Evolutionary conservation across 768 basidiomycete genomes (phyloP).

Genomic region (Thelephora ganbajun): DNA sequence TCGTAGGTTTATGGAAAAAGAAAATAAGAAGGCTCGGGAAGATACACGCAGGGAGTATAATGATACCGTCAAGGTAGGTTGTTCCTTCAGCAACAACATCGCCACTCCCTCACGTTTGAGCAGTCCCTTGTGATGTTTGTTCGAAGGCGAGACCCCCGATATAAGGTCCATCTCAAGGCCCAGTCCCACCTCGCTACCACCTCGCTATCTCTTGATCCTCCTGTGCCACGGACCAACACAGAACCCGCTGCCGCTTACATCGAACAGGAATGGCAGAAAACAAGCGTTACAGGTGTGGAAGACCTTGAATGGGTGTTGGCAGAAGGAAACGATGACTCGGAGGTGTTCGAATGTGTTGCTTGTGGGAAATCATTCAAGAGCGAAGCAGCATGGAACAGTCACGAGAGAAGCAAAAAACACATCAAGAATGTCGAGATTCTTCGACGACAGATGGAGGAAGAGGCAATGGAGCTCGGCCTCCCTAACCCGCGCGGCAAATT

Average conservation of each 20-base stretch:
- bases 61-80: slow-evolving; percentile 69
- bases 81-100: neutral
- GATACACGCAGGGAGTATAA: slow-evolving; percentile 86
- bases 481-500: slow-evolving; percentile 2
- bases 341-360: slow-evolving; percentile 93
- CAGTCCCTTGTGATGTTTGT: slow-evolving; percentile 66
- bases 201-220: slow-evolving; percentile 9
- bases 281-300: slow-evolving; percentile 30
- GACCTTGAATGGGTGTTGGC: slow-evolving; percentile 68
- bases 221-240: slow-evolving; percentile 5
- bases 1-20: slow-evolving; percentile 79
- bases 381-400: slow-evolving; percentile 92
- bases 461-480: slow-evolving; percentile 49
- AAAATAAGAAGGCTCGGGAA: slow-evolving; percentile 86
- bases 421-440: slow-evolving; percentile 73
- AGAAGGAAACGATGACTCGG: slow-evolving; percentile 46
- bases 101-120: neutral
- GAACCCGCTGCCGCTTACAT: slow-evolving; percentile 37
- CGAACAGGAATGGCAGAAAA: slow-evolving; percentile 86
- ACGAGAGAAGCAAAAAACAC: slow-evolving; percentile 93
- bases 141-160: slow-evolving; percentile 82
- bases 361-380: slow-evolving; percentile 82
- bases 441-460: slow-evolving; percentile 60
- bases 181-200: slow-evolving; percentile 28
- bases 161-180: slow-evolving; percentile 45